Evolutionary conservation across 2,329 filamentous ascomycete species (phyloP).

Genomic region (Colletotrichum costaricense): DNA sequence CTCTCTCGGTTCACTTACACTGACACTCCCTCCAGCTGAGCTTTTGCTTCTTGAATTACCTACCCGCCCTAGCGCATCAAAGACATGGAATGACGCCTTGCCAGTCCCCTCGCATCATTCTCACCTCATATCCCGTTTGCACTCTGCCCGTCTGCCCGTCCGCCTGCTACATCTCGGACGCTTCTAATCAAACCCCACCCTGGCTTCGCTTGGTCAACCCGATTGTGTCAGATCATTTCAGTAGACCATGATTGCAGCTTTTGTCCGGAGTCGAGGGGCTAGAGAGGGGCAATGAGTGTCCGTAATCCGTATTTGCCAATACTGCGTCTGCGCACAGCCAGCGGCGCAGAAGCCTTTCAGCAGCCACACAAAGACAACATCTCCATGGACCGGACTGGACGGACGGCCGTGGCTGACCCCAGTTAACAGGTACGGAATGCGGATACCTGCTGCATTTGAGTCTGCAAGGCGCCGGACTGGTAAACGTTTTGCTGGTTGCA

Average conservation of each 20-base stretch:
- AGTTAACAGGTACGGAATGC: not conserved
- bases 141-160: constrained; percentile 4
- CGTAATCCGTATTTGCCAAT: too few relatives aligned
- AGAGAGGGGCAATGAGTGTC: constrained; percentile 12
- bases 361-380: constrained; percentile 6
- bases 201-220: constrained; percentile 8
- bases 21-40: constrained; percentile 5
- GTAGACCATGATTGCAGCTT: not conserved
- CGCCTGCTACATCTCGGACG: constrained; percentile 14
- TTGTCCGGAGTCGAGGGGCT: constrained; percentile 12
- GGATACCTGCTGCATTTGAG: not conserved
- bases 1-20: not conserved
- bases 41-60: not conserved
- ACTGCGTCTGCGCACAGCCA: constrained; percentile 6
- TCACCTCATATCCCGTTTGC: constrained; percentile 13
- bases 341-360: constrained; percentile 1
- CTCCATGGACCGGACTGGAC: constrained; percentile 1
- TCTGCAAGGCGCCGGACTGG: not conserved
- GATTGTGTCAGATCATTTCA: constrained; percentile 20
- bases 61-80: constrained; percentile 7
- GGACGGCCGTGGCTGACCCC: constrained; percentile 2
- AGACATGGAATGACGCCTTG: constrained; percentile 31
- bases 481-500: not conserved
- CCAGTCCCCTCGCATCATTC: constrained; percentile 3
- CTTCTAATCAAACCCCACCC: constrained; percentile 14